These are phyloP conservation scores for Vaccinium darrowii DNA, from an alignment of 148 eudicot genomes.

Conservation along the genomic window DNA sequence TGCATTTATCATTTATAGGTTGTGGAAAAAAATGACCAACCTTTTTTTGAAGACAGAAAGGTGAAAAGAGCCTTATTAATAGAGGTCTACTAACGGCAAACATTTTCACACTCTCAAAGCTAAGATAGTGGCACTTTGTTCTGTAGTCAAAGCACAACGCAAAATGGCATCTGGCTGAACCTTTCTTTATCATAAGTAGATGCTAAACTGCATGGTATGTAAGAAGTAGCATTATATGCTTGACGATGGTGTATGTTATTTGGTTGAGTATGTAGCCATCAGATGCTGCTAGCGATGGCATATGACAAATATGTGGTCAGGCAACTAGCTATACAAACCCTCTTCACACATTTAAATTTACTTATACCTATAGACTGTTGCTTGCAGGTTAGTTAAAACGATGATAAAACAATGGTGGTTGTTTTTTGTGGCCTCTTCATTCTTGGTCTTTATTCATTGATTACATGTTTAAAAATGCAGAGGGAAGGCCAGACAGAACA, in stretches of 20 bases:
- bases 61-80: not conserved
- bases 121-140: not conserved
- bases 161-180: not conserved
- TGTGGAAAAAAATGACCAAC: not conserved
- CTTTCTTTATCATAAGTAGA: not conserved
- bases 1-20: not conserved
- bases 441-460: not conserved
- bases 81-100: not conserved
- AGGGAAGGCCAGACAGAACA: constrained; percentile 95
- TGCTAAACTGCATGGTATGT: not conserved
- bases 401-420: not conserved
- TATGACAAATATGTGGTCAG: not conserved
- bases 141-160: not conserved
- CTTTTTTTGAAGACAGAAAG: not conserved
- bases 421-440: not conserved
- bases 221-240: not conserved
- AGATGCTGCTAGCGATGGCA: not conserved
- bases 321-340: not conserved
- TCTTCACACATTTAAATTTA: not conserved
- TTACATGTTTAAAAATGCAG: constrained; percentile 40
- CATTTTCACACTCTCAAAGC: not conserved
- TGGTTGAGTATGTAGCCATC: not conserved
- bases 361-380: not conserved
- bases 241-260: not conserved
- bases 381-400: not conserved